These are phyloP conservation scores for Exobasidium cylindrosporum DNA, from an alignment of 1,284 basidiomycete species.

Conservation along the genomic window DNA sequence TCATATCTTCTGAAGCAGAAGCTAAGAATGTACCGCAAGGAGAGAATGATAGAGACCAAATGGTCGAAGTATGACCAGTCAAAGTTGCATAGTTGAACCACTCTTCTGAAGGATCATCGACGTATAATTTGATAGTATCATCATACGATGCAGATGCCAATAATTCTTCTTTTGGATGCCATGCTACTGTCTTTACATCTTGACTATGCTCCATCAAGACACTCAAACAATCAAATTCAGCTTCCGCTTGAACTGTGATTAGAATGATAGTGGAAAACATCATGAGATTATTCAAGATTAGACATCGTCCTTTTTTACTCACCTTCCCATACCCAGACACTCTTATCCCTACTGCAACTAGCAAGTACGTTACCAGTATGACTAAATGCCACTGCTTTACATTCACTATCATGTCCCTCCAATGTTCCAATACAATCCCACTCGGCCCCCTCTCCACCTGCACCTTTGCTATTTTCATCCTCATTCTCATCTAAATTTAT, in stretches of 20 bases:
- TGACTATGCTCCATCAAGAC: slow-evolving; percentile 97
- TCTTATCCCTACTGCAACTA: slow-evolving; percentile 91
- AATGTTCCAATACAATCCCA: slow-evolving; percentile 82
- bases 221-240: slow-evolving; percentile 79
- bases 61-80: slow-evolving; percentile 72
- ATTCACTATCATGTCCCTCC: slow-evolving; percentile 96
- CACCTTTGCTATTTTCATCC: slow-evolving; percentile 1
- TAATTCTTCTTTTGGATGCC: slow-evolving; percentile 94
- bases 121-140: slow-evolving; percentile 88
- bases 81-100: slow-evolving; percentile 86
- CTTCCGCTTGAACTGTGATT: slow-evolving; percentile 65
- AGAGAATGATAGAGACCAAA: slow-evolving; percentile 81
- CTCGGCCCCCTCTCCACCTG: slow-evolving; percentile 18
- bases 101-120: slow-evolving; percentile 90
- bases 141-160: slow-evolving; percentile 97
- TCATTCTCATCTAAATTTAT: background rate
- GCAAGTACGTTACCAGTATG: slow-evolving; percentile 75
- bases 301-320: background rate
- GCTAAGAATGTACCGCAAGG: slow-evolving; percentile 80
- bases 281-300: background rate
- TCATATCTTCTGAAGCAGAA: slow-evolving; percentile 72
- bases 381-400: slow-evolving; percentile 89
- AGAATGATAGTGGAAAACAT: background rate
- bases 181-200: slow-evolving; percentile 91
- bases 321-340: slow-evolving; percentile 95